Evolutionary conservation across 2,329 filamentous ascomycete genomes (phyloP).

Genomic region (Botryotinia calthae): DNA sequence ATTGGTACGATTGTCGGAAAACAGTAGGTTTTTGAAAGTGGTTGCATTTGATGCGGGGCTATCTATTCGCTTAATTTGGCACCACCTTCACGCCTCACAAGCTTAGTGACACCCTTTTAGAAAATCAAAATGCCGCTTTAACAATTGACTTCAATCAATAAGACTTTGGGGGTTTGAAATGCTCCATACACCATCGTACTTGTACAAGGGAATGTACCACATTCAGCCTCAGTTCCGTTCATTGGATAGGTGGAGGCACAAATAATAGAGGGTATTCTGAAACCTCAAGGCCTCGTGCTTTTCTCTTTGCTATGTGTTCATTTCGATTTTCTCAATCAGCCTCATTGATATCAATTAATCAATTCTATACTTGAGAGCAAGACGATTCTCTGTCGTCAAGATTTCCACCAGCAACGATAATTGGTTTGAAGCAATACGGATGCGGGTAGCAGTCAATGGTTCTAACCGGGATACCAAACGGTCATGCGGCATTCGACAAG

Average conservation of each 20-base stretch:
- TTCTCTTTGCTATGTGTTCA: not conserved
- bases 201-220: not conserved
- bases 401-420: not conserved
- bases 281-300: not conserved
- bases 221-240: not conserved
- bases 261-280: not conserved
- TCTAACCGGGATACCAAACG: not conserved
- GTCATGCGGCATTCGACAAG: not conserved
- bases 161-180: not conserved
- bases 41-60: not conserved
- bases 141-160: not conserved
- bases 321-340: not conserved
- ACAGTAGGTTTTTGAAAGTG: not conserved
- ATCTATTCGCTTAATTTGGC: not conserved
- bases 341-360: no score
- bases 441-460: not conserved
- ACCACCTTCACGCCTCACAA: not conserved
- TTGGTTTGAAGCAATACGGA: not conserved
- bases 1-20: not conserved
- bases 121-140: not conserved
- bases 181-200: not conserved
- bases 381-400: not conserved
- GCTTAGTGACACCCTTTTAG: not conserved
- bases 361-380: not conserved
- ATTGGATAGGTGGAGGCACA: not conserved